Evolutionary conservation across 345 rosid species (phyloP), one percentile per base, ranked within the genome.

Genomic region (Anacardium occidentale): DNA sequence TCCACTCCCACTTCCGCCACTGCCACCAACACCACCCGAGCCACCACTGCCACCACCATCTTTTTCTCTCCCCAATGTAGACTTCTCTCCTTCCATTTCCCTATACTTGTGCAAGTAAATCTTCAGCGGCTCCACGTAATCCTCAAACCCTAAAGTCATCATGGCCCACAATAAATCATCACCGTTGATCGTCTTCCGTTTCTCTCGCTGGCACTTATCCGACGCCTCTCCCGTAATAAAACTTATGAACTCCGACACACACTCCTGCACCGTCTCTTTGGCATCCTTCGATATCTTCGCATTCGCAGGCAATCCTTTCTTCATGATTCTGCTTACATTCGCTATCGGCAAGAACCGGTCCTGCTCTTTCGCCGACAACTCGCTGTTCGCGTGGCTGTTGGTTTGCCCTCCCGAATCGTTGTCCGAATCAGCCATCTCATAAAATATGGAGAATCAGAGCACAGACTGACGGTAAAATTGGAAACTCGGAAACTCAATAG

Each of bases 241-340:
- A 64, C 91, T 89, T 65, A 89, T 89, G 80, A 89, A 89, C 81
- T 89, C 91, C 53, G 91, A 89, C 24, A 89, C 91, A 68, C 94
- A 89, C 83, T 89, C 94, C 59, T 89, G 90, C 2, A 89, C 94
- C 3, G 94, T 89, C 78, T 89, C 94, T 67, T 89, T 89, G 0
- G 94, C 94, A 81, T 87, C 94, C 61, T 89, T 89, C 0, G 91
- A 89, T 75, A 89, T 89, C 78, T 89, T 89, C 1, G 91, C 94
- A 82, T 89, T 89, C 9, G 90, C 88, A 32, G 90, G 91, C 18
- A 89, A 65, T 0, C 88, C 93, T 62, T 89, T 89, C 78, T 89
- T 89, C 94, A 89, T 89, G 77, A 87, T 89, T 74, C 91, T 72
- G 79, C 94, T 89, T 24, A 87, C 94, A 82, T 89, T 89, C 1